phyloP scores from a whole-genome alignment of 257 asterid species.

The Hygrophila difformis region DNA sequence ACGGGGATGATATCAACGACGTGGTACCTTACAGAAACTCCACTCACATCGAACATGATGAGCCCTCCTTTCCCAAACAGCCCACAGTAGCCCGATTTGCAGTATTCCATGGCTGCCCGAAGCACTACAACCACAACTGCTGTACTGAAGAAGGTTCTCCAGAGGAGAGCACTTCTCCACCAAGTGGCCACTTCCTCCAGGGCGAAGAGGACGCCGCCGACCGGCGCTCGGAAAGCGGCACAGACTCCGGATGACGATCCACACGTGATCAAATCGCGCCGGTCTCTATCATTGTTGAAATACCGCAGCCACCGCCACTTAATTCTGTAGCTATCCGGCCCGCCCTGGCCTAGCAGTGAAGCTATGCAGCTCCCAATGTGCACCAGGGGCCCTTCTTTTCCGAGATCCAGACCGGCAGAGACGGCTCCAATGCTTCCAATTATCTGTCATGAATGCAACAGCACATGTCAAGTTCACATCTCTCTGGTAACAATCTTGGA shows the following conservation, averaged over 20 bases:
- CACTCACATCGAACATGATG: constrained; percentile 86
- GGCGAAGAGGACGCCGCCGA: constrained; percentile 85
- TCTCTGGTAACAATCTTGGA: no score
- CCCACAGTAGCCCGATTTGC: constrained; percentile 71
- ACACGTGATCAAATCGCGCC: constrained; percentile 77
- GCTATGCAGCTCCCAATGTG: constrained; percentile 85
- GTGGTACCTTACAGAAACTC: constrained; percentile 54
- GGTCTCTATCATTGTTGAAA: constrained; percentile 84
- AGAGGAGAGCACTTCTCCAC: constrained; percentile 96
- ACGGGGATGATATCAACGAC: constrained; percentile 60
- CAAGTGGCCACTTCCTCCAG: constrained; percentile 95
- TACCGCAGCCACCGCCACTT: constrained; percentile 85
- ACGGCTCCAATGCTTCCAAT: constrained; percentile 94
- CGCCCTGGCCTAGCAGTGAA: constrained; percentile 80
- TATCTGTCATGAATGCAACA: constrained; percentile 31
- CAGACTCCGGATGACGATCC: constrained; percentile 87
- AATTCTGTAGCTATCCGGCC: constrained; percentile 62
- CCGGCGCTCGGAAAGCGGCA: constrained; percentile 91
- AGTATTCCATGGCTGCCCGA: constrained; percentile 65
- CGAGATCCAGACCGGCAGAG: constrained; percentile 82
- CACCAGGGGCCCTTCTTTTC: constrained; percentile 90
- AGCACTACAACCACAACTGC: constrained; percentile 88
- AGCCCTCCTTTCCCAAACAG: constrained; percentile 82
- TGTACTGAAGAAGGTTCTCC: constrained; percentile 92
- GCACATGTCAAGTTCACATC: constrained; percentile 22